Percentiles rank a stretch among this genome's conserved stretches.
These are phyloP conservation scores for Drosera spatulata DNA, from an alignment of 179 eudicot species.

Conservation along the genomic window DNA sequence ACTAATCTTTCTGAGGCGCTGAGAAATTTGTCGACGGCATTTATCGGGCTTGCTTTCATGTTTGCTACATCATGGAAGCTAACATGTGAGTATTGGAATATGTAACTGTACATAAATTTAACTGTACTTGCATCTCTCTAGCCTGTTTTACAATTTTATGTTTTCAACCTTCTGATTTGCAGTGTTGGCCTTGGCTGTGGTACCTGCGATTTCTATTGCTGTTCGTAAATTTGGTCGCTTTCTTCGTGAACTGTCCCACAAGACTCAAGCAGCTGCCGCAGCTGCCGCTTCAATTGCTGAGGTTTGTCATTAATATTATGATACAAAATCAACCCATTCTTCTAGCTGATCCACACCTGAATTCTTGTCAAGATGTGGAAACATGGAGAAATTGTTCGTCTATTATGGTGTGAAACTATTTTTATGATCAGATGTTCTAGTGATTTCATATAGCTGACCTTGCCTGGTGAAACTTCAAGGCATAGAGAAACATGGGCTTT, in stretches of 20 bases:
- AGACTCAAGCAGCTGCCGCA: constrained; percentile 94
- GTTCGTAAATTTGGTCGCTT: constrained; percentile 80
- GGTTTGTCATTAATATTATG: constrained; percentile 20
- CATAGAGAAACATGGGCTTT: too few relatives aligned
- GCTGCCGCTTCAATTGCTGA: constrained; percentile 92
- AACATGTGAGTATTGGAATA: constrained; percentile 37
- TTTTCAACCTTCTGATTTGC: not conserved
- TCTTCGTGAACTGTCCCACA: constrained; percentile 79
- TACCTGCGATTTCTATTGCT: constrained; percentile 64
- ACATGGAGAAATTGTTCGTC: too few relatives aligned
- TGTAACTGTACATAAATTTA: too few relatives aligned
- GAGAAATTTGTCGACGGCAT: constrained; percentile 56
- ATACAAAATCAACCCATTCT: too few relatives aligned
- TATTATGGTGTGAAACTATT: too few relatives aligned
- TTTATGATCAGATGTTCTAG: too few relatives aligned
- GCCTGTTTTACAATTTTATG: not conserved
- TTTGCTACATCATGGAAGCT: constrained; percentile 84
- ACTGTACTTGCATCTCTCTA: not conserved
- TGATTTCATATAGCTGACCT: too few relatives aligned
- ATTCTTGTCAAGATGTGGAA: too few relatives aligned
- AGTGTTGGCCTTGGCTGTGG: constrained; percentile 81
- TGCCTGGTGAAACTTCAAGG: too few relatives aligned
- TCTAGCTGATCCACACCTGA: too few relatives aligned
- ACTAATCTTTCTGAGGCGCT: constrained; percentile 88
- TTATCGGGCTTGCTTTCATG: constrained; percentile 83